phyloP scores from a whole-genome alignment of 352 stramenopile species.

The Globisporangium lucens region DNA sequence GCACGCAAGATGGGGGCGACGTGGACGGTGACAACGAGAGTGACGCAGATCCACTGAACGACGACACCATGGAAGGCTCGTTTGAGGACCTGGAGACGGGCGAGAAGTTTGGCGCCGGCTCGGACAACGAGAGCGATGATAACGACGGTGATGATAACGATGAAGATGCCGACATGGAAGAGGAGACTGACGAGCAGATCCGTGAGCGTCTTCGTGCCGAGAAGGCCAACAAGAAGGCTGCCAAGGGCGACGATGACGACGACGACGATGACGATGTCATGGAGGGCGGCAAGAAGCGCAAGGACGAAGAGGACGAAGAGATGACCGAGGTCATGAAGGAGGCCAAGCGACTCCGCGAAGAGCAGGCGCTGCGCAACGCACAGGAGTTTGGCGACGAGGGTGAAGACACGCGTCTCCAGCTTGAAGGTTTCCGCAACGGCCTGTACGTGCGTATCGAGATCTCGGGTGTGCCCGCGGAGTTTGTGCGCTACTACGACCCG shows the following conservation, averaged over 20 bases:
- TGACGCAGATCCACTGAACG: slow-evolving; percentile 64
- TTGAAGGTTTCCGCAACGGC: slow-evolving; percentile 96
- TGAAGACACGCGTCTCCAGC: slow-evolving; percentile 88
- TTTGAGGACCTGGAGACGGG: slow-evolving; percentile 98
- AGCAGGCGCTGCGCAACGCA: slow-evolving; percentile 83
- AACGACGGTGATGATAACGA: slow-evolving; percentile 28
- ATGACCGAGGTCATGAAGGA: slow-evolving; percentile 86
- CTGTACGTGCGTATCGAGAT: slow-evolving; percentile 98
- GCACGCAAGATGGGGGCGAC: slow-evolving; percentile 38
- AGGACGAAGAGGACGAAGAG: slow-evolving; percentile 79
- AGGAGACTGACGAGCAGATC: slow-evolving; percentile 81
- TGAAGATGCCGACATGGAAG: slow-evolving; percentile 26
- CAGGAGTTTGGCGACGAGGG: slow-evolving; percentile 96
- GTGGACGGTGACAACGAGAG: slow-evolving; percentile 21
- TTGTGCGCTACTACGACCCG: slow-evolving; percentile 94
- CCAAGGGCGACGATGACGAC: slow-evolving; percentile 56
- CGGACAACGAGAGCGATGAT: slow-evolving; percentile 25
- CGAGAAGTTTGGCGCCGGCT: slow-evolving; percentile 54
- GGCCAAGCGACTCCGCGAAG: slow-evolving; percentile 77
- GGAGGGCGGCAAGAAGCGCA: slow-evolving; percentile 27
- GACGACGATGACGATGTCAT: slow-evolving; percentile 32
- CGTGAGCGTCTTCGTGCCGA: slow-evolving; percentile 84
- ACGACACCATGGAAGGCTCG: slow-evolving; percentile 92
- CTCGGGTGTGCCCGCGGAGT: slow-evolving; percentile 91
- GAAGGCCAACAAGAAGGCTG: slow-evolving; percentile 90